Evolutionary conservation across 2,329 filamentous ascomycete species (phyloP), one percentile per base, ranked within the genome.

Genomic region (Claviceps pazoutovae): DNA sequence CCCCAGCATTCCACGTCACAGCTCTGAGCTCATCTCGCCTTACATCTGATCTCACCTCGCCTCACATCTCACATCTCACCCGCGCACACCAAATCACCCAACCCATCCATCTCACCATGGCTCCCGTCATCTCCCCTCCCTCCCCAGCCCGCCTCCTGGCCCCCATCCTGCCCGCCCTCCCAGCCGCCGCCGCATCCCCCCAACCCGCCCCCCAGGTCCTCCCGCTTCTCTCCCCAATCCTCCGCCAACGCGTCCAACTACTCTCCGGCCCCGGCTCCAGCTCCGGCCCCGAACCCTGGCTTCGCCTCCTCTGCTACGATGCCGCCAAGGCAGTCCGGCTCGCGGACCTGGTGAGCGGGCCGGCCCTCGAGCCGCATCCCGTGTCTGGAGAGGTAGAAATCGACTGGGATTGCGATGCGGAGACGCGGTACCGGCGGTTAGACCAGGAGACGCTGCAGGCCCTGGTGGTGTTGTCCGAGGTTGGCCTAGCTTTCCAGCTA

Each of bases 361-460:
- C 85, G 50, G 69, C 75, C 46, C 71, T 91, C 36, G 84, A 90
- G 64, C 84, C 85, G n/a, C 87, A 93, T 60, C 87, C 87, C 3
- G 80, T 84, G 4, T 88, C 84, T 2, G 86, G 86, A 51, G 86
- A 90, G 65, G 78, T 91, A 51, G 86, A 91, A 67, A 68, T 90
- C 19, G 82, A 86, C 64, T 80, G 77, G 74, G 76, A 80, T 59
- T 74, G 73, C 52, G 83, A 88, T 52, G 75, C 79, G 7, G 72
- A 79, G 54, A 72, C 74, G 30, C 74, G 76, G 50, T 91, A 83
- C 67, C 73, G 79, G 54, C 74, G 85, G n/a, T 64, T 87, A 38
- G 87, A 93, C 60, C 68, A 77, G 45, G 87, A 93, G 67, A 93
- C 86, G 0, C 66, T 90, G 49, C 83, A 90, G 59, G 74, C 81